Conservation (phyloP, 345 rosid species). For the Chamaenerion angustifolium region DNA sequence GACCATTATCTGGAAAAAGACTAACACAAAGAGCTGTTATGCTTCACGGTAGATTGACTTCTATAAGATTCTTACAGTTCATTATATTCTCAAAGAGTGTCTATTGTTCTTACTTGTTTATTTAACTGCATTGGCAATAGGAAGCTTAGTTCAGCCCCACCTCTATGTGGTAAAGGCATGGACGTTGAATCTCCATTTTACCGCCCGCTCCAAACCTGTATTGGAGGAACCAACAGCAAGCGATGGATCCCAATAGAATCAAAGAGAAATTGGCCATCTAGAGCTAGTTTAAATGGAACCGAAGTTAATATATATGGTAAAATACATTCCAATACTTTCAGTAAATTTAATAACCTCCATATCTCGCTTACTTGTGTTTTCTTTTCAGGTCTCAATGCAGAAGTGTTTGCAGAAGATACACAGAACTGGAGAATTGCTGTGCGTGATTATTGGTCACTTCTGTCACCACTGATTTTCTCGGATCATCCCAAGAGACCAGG, state of each 20-base stretch:
- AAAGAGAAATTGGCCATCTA: conserved; percentile 73
- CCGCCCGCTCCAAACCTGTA: conserved; percentile 72
- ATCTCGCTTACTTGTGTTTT: background rate
- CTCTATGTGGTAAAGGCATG: conserved; percentile 60
- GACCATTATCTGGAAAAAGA: conserved; percentile 94
- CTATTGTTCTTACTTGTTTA: background rate
- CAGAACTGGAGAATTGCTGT: conserved; percentile 48
- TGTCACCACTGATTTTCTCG: conserved; percentile 92
- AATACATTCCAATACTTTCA: too few relatives aligned
- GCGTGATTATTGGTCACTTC: conserved; percentile 81
- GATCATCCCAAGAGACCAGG: conserved; percentile 99
- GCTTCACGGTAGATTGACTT: conserved; percentile 44
- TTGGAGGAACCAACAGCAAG: conserved; percentile 66
- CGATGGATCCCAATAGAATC: conserved; percentile 86
- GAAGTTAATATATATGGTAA: conserved; percentile 77
- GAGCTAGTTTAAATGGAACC: conserved; percentile 54
- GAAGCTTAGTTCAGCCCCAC: conserved; percentile 65
- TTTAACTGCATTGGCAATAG: conserved; percentile 15
- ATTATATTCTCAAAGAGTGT: too few relatives aligned
- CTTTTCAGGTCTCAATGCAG: conserved; percentile 48
- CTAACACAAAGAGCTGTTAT: conserved; percentile 57
- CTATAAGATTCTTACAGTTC: too few relatives aligned
- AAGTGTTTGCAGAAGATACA: conserved; percentile 52
- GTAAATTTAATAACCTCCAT: too few relatives aligned
- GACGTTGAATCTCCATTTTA: conserved; percentile 88